Base-by-base conservation (phyloP, 2,329 filamentous ascomycete species). In the Plenodomus biglobosus region DNA sequence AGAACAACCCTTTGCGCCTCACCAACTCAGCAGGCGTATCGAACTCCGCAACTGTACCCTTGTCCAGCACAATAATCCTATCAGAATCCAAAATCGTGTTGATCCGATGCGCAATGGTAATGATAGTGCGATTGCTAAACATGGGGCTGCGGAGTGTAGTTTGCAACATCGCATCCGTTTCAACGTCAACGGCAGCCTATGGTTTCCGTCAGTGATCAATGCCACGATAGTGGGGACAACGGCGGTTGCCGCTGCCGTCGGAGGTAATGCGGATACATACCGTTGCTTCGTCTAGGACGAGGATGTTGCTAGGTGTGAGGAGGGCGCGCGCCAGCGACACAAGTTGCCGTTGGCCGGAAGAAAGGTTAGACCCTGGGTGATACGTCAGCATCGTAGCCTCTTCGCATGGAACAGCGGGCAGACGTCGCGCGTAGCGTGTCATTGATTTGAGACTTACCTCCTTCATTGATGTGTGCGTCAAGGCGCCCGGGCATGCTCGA, bases 81-180 rank as follows among this genome's bases (percentile, higher is more conserved):
- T 99, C 92, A 52, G 81, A 85, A 65, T 87, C 84, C 13, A 99
- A 81, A 64, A 99, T 97, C 10, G 94, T 99, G 76, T 97, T 97
- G 77, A 99, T 95, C 46, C 94, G 86, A 76, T 99, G 94, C 20
- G 94, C 94, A 65, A 99, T 96, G 1, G 94, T 99, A 73, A 99
- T 95, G 73, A 99, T 97, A 32, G 94, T 99, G 44, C 90, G 85
- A 73, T 96, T 90, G 53, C 86, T 81, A 76, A 99, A 99, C 70
- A 85, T 79, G 61, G 74, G 80, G 65, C 80, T 84, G 47, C 84
- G 78, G 40, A 86, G 70, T 17, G 84, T 86, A 30, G 80, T 78
- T 70, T 86, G 84, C 47, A 86, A 74, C 74, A 86, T 74, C 38
- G 81, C 80, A 69, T 87, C 83, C 1, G 84, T 87, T 71, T 86